Conservation (phyloP, 2,329 filamentous ascomycete species). For the Xylaria sp. region DNA sequence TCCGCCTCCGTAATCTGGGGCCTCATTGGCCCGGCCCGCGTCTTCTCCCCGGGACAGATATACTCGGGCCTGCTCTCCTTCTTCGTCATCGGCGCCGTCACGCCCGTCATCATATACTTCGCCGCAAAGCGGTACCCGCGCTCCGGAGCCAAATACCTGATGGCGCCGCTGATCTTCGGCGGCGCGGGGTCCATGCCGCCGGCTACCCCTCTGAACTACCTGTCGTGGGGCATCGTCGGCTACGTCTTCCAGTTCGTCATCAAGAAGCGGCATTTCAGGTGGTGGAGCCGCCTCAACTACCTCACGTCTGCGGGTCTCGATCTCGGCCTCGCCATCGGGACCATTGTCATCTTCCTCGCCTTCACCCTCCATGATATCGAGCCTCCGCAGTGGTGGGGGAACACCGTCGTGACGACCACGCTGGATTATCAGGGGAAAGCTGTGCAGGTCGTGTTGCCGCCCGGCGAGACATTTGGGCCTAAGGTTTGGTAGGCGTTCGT, state of each 20-base stretch:
- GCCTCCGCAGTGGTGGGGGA: constrained; percentile 78
- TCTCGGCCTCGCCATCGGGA: constrained; percentile 73
- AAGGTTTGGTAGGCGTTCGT: constrained; percentile 56
- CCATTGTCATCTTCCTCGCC: constrained; percentile 76
- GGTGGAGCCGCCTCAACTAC: constrained; percentile 82
- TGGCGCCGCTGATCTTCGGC: constrained; percentile 72
- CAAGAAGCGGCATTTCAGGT: constrained; percentile 70
- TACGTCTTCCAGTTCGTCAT: constrained; percentile 76
- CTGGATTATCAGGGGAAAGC: constrained; percentile 71
- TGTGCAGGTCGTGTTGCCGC: constrained; percentile 62
- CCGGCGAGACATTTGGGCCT: constrained; percentile 72
- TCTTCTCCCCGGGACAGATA: constrained; percentile 71
- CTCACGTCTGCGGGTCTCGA: constrained; percentile 76
- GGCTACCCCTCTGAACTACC: constrained; percentile 78
- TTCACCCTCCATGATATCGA: constrained; percentile 71
- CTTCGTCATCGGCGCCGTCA: constrained; percentile 66
- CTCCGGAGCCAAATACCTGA: constrained; percentile 63
- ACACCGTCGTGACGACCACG: constrained; percentile 66
- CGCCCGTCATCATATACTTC: constrained; percentile 64
- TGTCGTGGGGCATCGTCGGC: constrained; percentile 78
- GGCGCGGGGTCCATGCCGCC: constrained; percentile 69
- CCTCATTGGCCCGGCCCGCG: constrained; percentile 70
- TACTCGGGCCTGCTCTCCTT: constrained; percentile 70
- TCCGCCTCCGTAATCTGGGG: constrained; percentile 76
- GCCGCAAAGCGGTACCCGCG: constrained; percentile 62